Evolutionary conservation across 78 protist species (phyloP).

Genomic region (slime mould (Dictyostelium discoideum)): DNA sequence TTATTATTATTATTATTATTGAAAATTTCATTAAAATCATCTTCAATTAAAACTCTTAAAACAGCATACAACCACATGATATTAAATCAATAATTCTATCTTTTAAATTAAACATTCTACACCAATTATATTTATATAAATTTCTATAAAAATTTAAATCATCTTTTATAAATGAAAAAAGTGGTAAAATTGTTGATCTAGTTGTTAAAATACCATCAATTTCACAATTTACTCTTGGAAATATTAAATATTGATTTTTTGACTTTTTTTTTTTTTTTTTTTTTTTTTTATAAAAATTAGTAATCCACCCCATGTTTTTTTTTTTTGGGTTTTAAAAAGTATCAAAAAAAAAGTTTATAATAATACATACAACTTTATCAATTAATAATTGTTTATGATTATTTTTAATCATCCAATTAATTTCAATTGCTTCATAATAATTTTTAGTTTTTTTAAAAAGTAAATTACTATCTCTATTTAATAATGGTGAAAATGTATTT

Average conservation of each 20-base stretch:
- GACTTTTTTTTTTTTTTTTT: neutral
- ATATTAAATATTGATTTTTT: neutral
- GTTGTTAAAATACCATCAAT: neutral
- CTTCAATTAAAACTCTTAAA: neutral
- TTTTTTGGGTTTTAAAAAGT: no score
- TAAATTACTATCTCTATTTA: neutral
- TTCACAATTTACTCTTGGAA: neutral
- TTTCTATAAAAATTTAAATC: neutral
- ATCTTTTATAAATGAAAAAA: neutral
- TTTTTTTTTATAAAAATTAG: no score
- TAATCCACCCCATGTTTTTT: no score
- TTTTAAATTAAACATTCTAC: neutral
- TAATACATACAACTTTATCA: neutral
- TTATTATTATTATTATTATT: no score
- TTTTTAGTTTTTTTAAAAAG: neutral
- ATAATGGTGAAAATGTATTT: neutral
- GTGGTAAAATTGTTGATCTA: neutral
- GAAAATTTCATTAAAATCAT: neutral
- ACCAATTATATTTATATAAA: neutral
- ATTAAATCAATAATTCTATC: neutral
- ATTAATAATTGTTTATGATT: neutral
- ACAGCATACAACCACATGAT: neutral
- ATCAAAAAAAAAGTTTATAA: no score
- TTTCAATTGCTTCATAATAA: neutral
- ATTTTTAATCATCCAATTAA: slow-evolving; percentile 2